Evolutionary conservation across 352 stramenopile species (phyloP).

Genomic region (Phytophthora tentaculata): DNA sequence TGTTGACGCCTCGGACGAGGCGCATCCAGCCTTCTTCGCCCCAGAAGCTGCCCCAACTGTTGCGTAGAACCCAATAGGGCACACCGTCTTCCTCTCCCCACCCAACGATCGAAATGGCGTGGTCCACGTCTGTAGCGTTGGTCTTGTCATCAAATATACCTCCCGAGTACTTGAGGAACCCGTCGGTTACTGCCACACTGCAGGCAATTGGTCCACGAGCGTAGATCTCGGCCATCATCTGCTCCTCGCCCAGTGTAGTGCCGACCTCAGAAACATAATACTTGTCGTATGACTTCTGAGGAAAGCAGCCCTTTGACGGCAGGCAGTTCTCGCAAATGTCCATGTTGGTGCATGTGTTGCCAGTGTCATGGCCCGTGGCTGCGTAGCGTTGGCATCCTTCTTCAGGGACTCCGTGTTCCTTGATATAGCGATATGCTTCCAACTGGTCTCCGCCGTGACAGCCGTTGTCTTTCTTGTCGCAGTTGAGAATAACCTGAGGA

Average conservation of each 20-base stretch:
- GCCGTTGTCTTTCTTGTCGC: slow-evolving; percentile 81
- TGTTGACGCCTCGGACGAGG: slow-evolving; percentile 92
- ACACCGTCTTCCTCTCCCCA: slow-evolving; percentile 92
- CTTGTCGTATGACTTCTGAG: slow-evolving; percentile 93
- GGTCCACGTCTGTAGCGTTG: slow-evolving; percentile 67
- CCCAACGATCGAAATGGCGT: slow-evolving; percentile 96
- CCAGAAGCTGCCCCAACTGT: slow-evolving; percentile 96
- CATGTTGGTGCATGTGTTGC: slow-evolving; percentile 82
- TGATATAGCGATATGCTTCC: slow-evolving; percentile 92
- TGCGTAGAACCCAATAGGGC: slow-evolving; percentile 96
- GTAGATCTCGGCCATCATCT: slow-evolving; percentile 98
- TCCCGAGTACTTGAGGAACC: slow-evolving; percentile 92
- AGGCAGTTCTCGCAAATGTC: slow-evolving; percentile 95
- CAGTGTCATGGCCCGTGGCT: slow-evolving; percentile 91
- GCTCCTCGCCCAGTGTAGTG: slow-evolving; percentile 85
- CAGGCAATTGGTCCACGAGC: slow-evolving; percentile 94
- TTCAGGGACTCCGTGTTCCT: slow-evolving; percentile 92
- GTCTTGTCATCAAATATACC: slow-evolving; percentile 95
- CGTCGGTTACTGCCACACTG: slow-evolving; percentile 91
- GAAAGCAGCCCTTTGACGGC: slow-evolving; percentile 79
- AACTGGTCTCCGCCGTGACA: slow-evolving; percentile 95
- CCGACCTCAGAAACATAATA: slow-evolving; percentile 96
- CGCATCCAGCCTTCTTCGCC: slow-evolving; percentile 97
- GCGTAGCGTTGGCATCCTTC: slow-evolving; percentile 96
- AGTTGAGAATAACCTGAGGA: slow-evolving; percentile 90